Evolutionary conservation across 805 yeast species (phyloP), one percentile per base, ranked within the genome.

Genomic region (Saccharomycopsis sp.): DNA sequence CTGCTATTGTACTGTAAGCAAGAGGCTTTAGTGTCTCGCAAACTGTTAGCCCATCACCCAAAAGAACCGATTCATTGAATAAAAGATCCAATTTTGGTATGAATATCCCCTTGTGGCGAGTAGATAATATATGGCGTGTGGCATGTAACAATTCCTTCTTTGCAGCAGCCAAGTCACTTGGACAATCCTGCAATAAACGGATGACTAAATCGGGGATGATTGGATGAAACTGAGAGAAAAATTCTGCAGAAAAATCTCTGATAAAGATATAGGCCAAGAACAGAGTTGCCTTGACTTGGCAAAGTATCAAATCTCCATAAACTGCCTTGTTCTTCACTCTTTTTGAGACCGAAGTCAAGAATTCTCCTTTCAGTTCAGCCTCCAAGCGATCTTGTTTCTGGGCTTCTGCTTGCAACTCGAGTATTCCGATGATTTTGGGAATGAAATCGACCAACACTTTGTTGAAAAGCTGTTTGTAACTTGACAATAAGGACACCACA

Each of bases 211-310:
- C 94, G 0, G 99, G 98, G 6, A 92, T 85, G 30, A 73, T 69
- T 4, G 64, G 64, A 27, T 77, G 73, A 50, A 75, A 73, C 30
- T 61, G 60, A 45, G 68, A 69, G 46, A 82, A 59, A 40, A 80
- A 67, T 30, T 75, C 77, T 26, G 75, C 72, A 2, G 94, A 77
- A 53, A 78, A 82, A 13, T 94, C 86, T 46, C 97, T 73, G 31
- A 94, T 78, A 50, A 82, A 80, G 1, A 88, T 86, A 57, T 88
- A 92, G 0, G 97, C 97, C 53, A 92, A 63, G 52, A 92, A 89
- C 0, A 96, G 86, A 31, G 95, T 89, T 1, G 96, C 95, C 58
- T 92, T 92, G 30, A 94, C 95, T 60, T 92, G 99, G 20, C 95
- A 87, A 20, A 85, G 63, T 12, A 89, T 77, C 53, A 92, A 85